Evolutionary conservation across 768 basidiomycete species (phyloP).

Genomic region (Amanita inopinata): DNA sequence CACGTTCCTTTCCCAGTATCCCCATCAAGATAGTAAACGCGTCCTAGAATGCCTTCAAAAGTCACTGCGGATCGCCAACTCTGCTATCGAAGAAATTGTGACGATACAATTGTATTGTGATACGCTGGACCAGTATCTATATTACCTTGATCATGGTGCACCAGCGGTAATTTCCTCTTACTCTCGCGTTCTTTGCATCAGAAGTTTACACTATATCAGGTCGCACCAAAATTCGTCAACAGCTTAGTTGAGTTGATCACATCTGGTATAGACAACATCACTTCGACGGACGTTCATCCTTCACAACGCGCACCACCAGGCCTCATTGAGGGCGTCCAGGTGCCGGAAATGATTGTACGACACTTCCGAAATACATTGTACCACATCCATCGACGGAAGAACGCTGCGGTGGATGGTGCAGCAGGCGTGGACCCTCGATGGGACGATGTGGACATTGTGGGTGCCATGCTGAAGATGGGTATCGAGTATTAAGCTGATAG

Average conservation of each 20-base stretch:
- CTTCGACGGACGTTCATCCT: constrained; percentile 80
- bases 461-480: constrained; percentile 86
- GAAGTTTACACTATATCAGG: constrained; percentile 29
- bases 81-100: constrained; percentile 93
- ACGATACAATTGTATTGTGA: constrained; percentile 95
- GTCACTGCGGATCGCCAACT: constrained; percentile 90
- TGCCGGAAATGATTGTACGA: constrained; percentile 86
- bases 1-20: constrained; percentile 38
- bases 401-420: constrained; percentile 29
- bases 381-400: constrained; percentile 76
- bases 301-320: constrained; percentile 82
- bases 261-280: constrained; percentile 85
- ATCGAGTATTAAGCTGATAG: constrained; percentile 36
- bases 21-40: constrained; percentile 91
- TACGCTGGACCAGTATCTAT: constrained; percentile 91
- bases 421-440: constrained; percentile 47
- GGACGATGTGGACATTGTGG: constrained; percentile 83
- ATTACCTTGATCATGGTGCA: constrained; percentile 90
- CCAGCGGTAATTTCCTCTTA: constrained; percentile 60
- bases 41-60: constrained; percentile 98
- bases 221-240: constrained; percentile 94
- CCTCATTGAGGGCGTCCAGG: constrained; percentile 84
- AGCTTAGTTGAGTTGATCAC: constrained; percentile 94
- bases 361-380: constrained; percentile 89
- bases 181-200: neutral